These are phyloP conservation scores for Umbellularia californica DNA, from an alignment of 164 flowering plant species.

Conservation along the genomic window DNA sequence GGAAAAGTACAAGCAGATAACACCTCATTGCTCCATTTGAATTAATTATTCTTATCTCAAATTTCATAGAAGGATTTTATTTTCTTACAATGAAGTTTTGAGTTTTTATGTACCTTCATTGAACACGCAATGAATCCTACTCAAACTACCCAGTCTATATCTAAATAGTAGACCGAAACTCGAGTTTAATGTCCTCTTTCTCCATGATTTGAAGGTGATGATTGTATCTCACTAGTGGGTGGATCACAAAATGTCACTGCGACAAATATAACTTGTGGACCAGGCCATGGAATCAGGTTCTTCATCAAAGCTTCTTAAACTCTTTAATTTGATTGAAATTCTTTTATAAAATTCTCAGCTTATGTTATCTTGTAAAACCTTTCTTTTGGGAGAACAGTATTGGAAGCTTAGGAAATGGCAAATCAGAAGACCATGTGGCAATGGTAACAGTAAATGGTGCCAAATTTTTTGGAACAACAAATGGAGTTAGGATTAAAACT, in stretches of 20 bases:
- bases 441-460: slow-evolving; percentile 40
- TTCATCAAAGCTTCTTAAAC: not conserved
- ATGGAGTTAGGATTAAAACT: slow-evolving; percentile 62
- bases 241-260: slow-evolving; percentile 37
- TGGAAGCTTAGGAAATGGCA: slow-evolving; percentile 53
- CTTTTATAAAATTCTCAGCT: not conserved
- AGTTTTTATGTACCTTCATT: not conserved
- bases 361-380: not conserved
- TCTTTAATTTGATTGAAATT: not conserved
- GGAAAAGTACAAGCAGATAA: not conserved
- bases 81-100: too few species aligned
- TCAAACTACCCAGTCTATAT: not conserved
- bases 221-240: slow-evolving; percentile 47
- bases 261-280: slow-evolving; percentile 46
- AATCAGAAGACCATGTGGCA: slow-evolving; percentile 40
- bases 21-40: not conserved
- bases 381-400: slow-evolving; percentile 28
- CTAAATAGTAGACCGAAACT: not conserved
- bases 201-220: slow-evolving; percentile 40
- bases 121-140: too few species aligned
- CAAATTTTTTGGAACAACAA: slow-evolving; percentile 40
- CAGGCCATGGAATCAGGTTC: slow-evolving; percentile 75
- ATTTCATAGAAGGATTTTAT: too few species aligned
- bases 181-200: not conserved
- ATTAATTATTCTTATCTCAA: not conserved